Evolutionary conservation across 345 rosid genomes (phyloP), one percentile per base, ranked within the genome.

Genomic region (Eucalyptus cladocalyx): DNA sequence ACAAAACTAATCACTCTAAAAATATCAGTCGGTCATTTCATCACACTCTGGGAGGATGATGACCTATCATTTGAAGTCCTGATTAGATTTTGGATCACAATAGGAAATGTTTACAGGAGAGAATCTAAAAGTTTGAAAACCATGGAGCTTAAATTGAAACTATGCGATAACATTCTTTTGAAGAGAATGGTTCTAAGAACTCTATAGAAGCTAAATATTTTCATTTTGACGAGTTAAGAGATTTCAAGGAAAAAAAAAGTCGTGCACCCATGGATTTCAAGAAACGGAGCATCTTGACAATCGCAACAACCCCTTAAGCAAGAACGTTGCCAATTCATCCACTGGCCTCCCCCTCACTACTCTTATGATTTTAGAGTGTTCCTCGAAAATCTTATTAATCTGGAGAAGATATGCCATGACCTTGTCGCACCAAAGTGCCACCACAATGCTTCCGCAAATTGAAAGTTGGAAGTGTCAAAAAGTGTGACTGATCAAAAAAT

Each of bases 401-500:
- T n/a, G 4, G 23, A 65, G 37, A n/a, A 65, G 40, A 65, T n/a
- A 15, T 65, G 21, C 9, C 40, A n/a, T 65, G 76, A 34, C 21
- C 76, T 9, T 65, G 10, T 65, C 11, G 2, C 37, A n/a, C 40
- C 3, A 8, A 0, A 65, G 72, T 30, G 5, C 69, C 56, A 14
- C 37, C 72, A 62, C 1, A 62, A 9, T n/a, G 76, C 23, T 65
- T n/a, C 9, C 5, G 0, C 76, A 65, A n/a, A 65, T 65, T 65
- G 21, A 65, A 65, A 65, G 76, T 7, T 65, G 21, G 3, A 5
- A 65, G 40, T n/a, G 40, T 16, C 40, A 65, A 65, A 65, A 65
- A 15, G 76, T 15, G 76, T 8, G 37, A n/a, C 0, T 3, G 6
- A 65, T n/a, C 5, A 0, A n/a, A n/a, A 65, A n/a, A 7, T 32